These are phyloP conservation scores for Arthonia radiata DNA, from an alignment of 495 filamentous ascomycete species.

Conservation along the genomic window DNA sequence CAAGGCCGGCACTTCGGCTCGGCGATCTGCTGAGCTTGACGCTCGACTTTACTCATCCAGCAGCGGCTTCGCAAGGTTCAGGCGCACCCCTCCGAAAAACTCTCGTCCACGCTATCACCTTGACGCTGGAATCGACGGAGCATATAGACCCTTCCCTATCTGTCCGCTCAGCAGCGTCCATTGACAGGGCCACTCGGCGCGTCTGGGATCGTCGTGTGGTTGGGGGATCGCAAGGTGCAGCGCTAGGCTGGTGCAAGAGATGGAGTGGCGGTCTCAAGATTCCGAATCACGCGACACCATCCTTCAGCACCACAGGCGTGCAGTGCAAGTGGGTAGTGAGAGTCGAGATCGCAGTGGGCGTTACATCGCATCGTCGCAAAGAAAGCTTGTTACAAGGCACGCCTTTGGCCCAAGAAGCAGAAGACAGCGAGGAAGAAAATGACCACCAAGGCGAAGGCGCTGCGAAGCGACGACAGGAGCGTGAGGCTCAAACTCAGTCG, in stretches of 20 bases:
- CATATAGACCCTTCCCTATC: conserved; percentile 53
- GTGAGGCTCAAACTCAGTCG: too few relatives aligned
- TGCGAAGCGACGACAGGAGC: conserved; percentile 15
- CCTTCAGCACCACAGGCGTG: conserved; percentile 71
- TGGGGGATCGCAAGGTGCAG: conserved; percentile 55
- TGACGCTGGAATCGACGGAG: conserved; percentile 56
- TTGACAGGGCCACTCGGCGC: conserved; percentile 61
- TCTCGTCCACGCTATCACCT: conserved; percentile 55
- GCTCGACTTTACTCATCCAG: conserved; percentile 52
- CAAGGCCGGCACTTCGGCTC: conserved; percentile 73
- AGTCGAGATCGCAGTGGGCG: conserved; percentile 82
- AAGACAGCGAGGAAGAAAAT: conserved; percentile 9
- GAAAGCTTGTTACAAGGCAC: too few relatives aligned
- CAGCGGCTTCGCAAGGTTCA: too few relatives aligned
- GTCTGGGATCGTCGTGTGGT: conserved; percentile 54
- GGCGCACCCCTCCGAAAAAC: too few relatives aligned
- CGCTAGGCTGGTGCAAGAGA: too few relatives aligned
- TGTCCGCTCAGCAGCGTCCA: conserved; percentile 58
- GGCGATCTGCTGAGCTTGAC: conserved; percentile 65
- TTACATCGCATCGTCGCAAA: too few relatives aligned
- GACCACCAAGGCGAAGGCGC: conserved; percentile 15
- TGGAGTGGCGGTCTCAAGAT: too few relatives aligned
- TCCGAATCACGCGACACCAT: conserved; percentile 56
- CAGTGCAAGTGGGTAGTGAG: conserved; percentile 64
- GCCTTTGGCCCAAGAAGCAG: conserved; percentile 30